Percentiles rank a stretch among this genome's conserved stretches.
Conservation (phyloP, 2,329 filamentous ascomycete genomes). For the Fusarium anguioides region DNA sequence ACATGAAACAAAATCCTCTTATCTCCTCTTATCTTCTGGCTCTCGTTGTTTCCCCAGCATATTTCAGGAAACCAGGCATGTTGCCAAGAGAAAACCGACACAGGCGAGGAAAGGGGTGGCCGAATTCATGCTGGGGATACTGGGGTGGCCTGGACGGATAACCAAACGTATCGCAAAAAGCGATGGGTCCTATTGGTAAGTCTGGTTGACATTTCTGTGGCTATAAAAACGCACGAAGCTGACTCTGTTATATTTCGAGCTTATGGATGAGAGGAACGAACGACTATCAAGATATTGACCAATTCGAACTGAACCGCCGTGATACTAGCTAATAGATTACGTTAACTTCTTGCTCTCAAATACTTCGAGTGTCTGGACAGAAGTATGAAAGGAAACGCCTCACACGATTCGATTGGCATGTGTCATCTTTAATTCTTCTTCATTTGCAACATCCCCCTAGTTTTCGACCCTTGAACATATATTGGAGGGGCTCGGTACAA, state of each 20-base stretch:
- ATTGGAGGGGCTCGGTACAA: neutral
- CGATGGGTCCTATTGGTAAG: too few relatives aligned
- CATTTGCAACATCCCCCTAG: slow-evolving; percentile 6
- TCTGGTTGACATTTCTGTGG: too few relatives aligned
- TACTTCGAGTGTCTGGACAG: too few relatives aligned
- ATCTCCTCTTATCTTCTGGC: slow-evolving; percentile 2
- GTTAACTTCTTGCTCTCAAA: neutral
- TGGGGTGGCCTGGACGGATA: too few relatives aligned
- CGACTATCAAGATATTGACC: neutral
- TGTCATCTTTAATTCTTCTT: neutral
- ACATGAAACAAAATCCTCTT: slow-evolving; percentile 8
- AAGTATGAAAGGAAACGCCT: too few relatives aligned
- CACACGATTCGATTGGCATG: neutral
- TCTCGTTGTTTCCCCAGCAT: slow-evolving; percentile 16
- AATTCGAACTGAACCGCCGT: neutral
- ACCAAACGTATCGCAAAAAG: too few relatives aligned
- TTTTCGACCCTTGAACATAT: neutral
- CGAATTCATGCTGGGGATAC: too few relatives aligned
- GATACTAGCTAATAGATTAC: neutral
- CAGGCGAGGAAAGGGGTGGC: too few relatives aligned
- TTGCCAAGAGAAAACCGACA: slow-evolving; percentile 20
- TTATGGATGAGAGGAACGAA: neutral
- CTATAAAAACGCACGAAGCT: too few relatives aligned
- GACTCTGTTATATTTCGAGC: too few relatives aligned
- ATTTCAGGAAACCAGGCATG: slow-evolving; percentile 34